phyloP scores from a whole-genome alignment of 495 filamentous ascomycete genomes.

The Aspergillus campestris region DNA sequence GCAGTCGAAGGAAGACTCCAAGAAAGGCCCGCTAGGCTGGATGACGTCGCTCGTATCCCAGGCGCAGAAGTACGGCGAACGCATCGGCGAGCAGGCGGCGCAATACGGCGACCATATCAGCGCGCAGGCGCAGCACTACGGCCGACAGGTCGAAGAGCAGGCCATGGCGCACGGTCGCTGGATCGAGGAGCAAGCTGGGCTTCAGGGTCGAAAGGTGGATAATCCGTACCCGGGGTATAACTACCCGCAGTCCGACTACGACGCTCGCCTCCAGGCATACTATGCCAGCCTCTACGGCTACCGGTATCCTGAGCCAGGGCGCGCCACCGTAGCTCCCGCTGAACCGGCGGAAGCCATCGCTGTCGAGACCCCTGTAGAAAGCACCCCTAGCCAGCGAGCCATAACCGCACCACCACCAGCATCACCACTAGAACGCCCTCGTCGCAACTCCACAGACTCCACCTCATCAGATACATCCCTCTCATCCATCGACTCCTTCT shows the following conservation, averaged over 20 bases:
- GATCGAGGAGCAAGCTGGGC: constrained; percentile 33
- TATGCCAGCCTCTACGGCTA: constrained; percentile 6
- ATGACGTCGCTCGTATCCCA: constrained; percentile 28
- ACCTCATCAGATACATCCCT: constrained; percentile 31
- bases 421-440: constrained; percentile 14
- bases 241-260: background rate
- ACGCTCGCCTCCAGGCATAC: constrained; percentile 7
- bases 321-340: background rate
- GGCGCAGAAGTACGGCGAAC: constrained; percentile 39
- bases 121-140: constrained; percentile 33
- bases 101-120: constrained; percentile 36
- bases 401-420: constrained; percentile 2
- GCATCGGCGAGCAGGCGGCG: constrained; percentile 32
- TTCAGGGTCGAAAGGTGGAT: constrained; percentile 21
- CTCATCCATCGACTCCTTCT: constrained; percentile 35
- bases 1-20: constrained; percentile 15
- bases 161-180: constrained; percentile 34
- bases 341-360: no score
- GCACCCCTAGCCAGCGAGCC: background rate
- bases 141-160: constrained; percentile 34
- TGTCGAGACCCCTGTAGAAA: background rate
- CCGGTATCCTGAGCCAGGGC: background rate
- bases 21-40: constrained; percentile 29
- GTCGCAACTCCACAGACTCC: constrained; percentile 29
- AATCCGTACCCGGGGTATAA: constrained; percentile 7